Evolutionary conservation across 371 early-diverging fungal genomes (phyloP), one percentile per base, ranked within the genome.

Genomic region (Rhizopus sp.): DNA sequence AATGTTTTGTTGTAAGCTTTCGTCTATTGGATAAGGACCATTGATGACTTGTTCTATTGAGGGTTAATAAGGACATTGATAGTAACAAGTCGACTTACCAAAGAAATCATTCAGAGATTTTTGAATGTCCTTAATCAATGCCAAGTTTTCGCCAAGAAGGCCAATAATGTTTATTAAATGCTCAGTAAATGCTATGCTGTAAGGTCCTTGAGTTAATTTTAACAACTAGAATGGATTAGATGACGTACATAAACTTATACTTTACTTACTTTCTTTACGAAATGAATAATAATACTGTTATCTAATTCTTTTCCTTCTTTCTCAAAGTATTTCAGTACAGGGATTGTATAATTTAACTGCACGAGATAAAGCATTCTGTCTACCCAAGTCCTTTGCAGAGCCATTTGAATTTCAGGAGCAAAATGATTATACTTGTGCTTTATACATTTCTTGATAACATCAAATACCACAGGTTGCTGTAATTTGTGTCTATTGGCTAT

Each of bases 401-500:
- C 64, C 70, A 83, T 75, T 67, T 78, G 69, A 46, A 78, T 77
- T 40, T 84, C 85, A n/a, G 83, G 85, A 30, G 79, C 81, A 61
- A 84, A 72, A 8, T 68, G 73, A 37, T 62, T 46, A 33, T 70
- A 63, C 23, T 64, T 59, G 44, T 70, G 66, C 6, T 59, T 49
- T 16, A 73, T 55, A 53, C 67, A 80, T 50, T 38, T 64, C 66
- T 73, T 77, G 40, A 87, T 71, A 5, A 81, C 79, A 9, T 72
- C 63, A 64, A 89, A 86, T 13, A 89, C 82, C 2, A 76, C 65
- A 3, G 83, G 77, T 54, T 82, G 86, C 42, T 87, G 85, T 29
- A 86, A 42, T 32, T 86, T 86, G 57, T 88, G 89, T 42, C 77
- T 69, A 48, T 70, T 75, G 0, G 88, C 86, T 62, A 89, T 86